Evolutionary conservation across 805 yeast species (phyloP).

Genomic region (Yarrowia sp.): DNA sequence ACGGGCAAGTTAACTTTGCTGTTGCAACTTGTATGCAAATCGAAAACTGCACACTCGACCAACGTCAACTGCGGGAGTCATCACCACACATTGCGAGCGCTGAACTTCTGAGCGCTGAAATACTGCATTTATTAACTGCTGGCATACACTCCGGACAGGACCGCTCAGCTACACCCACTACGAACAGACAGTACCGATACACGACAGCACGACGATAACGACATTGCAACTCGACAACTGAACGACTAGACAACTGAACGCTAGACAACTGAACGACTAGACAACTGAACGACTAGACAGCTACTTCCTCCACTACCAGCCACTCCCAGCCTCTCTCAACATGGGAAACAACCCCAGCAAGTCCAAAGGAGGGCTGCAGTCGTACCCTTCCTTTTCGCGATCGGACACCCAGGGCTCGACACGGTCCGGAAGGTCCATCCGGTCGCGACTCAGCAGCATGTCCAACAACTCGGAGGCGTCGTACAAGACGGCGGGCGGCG

Average conservation of each 20-base stretch:
- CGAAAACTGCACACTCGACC: slow-evolving; percentile 38
- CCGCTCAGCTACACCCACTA: background rate
- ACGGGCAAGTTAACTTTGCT: slow-evolving; percentile 32
- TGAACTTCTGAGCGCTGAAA: background rate
- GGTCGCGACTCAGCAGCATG: slow-evolving; percentile 46
- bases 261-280: background rate
- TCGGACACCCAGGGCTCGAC: slow-evolving; percentile 54
- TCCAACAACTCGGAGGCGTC: slow-evolving; percentile 43
- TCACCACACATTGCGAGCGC: slow-evolving; percentile 11
- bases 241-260: no score
- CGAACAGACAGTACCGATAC: background rate
- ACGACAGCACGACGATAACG: background rate
- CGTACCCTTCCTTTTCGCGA: slow-evolving; percentile 52
- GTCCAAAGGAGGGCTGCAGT: slow-evolving; percentile 47
- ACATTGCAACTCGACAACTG: background rate
- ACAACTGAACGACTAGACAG: no score
- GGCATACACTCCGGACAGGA: background rate
- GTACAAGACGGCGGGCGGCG: slow-evolving; percentile 43
- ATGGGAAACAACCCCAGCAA: slow-evolving; percentile 54
- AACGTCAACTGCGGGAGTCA: slow-evolving; percentile 30
- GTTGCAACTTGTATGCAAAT: slow-evolving; percentile 33
- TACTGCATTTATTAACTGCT: no score
- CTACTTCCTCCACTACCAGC: background rate
- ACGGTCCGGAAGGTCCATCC: slow-evolving; percentile 48
- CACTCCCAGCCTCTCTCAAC: background rate